Evolutionary conservation across 31 red algal genomes (phyloP).

Genomic region (Asparagopsis taxiformis): DNA sequence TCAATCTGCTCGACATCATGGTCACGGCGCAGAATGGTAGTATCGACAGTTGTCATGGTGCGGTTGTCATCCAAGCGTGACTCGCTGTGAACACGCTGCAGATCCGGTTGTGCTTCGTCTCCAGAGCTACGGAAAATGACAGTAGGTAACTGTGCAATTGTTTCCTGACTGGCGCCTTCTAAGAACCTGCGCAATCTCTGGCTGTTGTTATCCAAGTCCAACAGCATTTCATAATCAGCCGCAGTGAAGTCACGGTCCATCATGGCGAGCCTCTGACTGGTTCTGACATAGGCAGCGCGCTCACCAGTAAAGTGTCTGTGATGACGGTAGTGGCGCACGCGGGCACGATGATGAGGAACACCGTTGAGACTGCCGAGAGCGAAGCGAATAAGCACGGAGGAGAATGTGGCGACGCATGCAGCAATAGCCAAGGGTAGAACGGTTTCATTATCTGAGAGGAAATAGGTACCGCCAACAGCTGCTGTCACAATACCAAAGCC

Average conservation of each 20-base stretch:
- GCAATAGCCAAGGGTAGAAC: conserved; percentile 58
- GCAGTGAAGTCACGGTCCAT: conserved; percentile 95
- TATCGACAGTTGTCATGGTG: not conserved
- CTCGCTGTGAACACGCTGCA: not conserved
- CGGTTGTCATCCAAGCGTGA: not conserved
- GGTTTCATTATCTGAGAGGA: conserved; percentile 55
- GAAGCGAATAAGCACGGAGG: conserved; percentile 58
- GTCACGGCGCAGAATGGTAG: not conserved
- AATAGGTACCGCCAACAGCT: conserved; percentile 46
- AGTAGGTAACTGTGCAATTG: conserved; percentile 63
- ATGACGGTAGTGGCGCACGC: conserved; percentile 47
- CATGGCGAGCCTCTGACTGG: conserved; percentile 81
- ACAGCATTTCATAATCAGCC: conserved; percentile 93
- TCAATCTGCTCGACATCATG: not conserved
- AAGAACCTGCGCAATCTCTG: conserved; percentile 80
- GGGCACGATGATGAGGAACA: conserved; percentile 5
- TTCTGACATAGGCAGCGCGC: conserved; percentile 78
- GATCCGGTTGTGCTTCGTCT: not conserved
- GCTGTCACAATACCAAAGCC: conserved; percentile 53
- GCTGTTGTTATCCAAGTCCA: conserved; percentile 92
- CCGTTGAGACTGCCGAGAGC: conserved; percentile 29
- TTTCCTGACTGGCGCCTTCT: conserved; percentile 84
- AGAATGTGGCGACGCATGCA: conserved; percentile 67
- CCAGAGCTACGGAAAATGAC: conserved; percentile 39
- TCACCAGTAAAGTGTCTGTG: conserved; percentile 77